Base-by-base conservation (phyloP, 495 filamentous ascomycete species). In the Thozetella sp. region DNA sequence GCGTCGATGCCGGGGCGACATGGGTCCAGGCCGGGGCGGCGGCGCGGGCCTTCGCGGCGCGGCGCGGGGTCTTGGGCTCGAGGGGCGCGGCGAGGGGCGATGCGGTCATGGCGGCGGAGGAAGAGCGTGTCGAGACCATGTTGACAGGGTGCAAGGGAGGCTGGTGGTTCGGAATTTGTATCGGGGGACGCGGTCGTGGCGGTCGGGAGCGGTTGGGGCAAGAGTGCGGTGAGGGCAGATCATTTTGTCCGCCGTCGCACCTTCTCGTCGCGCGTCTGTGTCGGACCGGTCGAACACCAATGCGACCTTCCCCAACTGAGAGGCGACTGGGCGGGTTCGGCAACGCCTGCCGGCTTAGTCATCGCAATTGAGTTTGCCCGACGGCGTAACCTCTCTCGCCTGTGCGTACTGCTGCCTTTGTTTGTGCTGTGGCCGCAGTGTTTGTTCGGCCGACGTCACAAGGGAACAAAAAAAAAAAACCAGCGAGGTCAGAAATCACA, bases 1-100 rank as follows among this genome's bases (percentile, higher is more conserved):
- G 85, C 22, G 87, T 80, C 6, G 87, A 67, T 20, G 78, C 77
- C 19, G 85, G 81, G 1, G 91, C 90, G 0, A 86, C 85, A 76
- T 96, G 91, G 0, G 85, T 74, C 87, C 88, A 90, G 12, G 52
- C 59, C 0, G 55, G 4, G n/a, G 54, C 10, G 34, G 34, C 54
- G 27, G 26, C 19, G 54, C 15, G 25, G 22, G n/a, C 15, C 27
- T 2, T 6, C 27, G 54, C 10, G 54, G 54, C 3, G 54, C 26
- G 27, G 30, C 27, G 20, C 23, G 25, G 26, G 55, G 55, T 24
- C 34, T 48, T 51, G n/a, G n/a, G 55, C 40, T 25, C 34, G 23
- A 20, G 55, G 2, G 27, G 17, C 2, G 30, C 22, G 34, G 55
- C 46, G 22, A n/a, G 3, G 3, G 27, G 26, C 1, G 55, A 40